These are phyloP conservation scores for Penicillium sp. DNA, from an alignment of 2,329 filamentous ascomycete species.

Conservation along the genomic window DNA sequence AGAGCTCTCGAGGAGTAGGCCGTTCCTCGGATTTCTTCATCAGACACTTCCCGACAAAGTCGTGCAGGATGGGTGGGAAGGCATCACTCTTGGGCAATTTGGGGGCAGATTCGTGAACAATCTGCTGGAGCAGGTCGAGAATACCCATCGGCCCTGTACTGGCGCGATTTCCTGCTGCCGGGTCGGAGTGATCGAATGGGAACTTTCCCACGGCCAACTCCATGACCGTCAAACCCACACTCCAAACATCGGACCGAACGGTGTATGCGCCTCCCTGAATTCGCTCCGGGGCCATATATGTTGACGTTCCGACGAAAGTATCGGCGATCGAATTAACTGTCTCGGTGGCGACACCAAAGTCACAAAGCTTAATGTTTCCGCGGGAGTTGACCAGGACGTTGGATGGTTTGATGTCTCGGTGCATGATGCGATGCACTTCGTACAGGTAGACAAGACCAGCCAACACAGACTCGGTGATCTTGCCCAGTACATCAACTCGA, in stretches of 20 bases:
- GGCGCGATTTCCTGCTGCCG: slow-evolving; percentile 68
- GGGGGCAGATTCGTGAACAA: slow-evolving; percentile 93
- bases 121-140: slow-evolving; percentile 91
- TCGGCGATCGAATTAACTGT: slow-evolving; percentile 97
- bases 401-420: slow-evolving; percentile 96
- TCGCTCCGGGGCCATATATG: slow-evolving; percentile 98
- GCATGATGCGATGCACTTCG: slow-evolving; percentile 95
- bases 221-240: slow-evolving; percentile 93
- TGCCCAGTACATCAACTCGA: slow-evolving; percentile 92
- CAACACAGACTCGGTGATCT: slow-evolving; percentile 94
- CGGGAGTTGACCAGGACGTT: slow-evolving; percentile 95
- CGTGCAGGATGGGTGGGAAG: slow-evolving; percentile 90
- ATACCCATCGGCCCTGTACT: slow-evolving; percentile 82
- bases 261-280: slow-evolving; percentile 97
- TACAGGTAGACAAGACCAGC: slow-evolving; percentile 95
- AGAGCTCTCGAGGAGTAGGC: slow-evolving; percentile 90
- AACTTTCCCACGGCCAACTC: slow-evolving; percentile 97
- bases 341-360: slow-evolving; percentile 98
- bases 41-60: slow-evolving; percentile 95
- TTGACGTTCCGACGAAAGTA: slow-evolving; percentile 97
- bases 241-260: slow-evolving; percentile 98
- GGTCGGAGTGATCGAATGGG: slow-evolving; percentile 81
- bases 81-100: slow-evolving; percentile 95
- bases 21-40: slow-evolving; percentile 84
- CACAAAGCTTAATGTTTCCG: slow-evolving; percentile 93